Conservation (phyloP, 768 basidiomycete genomes). For the Suillus weaverae region DNA sequence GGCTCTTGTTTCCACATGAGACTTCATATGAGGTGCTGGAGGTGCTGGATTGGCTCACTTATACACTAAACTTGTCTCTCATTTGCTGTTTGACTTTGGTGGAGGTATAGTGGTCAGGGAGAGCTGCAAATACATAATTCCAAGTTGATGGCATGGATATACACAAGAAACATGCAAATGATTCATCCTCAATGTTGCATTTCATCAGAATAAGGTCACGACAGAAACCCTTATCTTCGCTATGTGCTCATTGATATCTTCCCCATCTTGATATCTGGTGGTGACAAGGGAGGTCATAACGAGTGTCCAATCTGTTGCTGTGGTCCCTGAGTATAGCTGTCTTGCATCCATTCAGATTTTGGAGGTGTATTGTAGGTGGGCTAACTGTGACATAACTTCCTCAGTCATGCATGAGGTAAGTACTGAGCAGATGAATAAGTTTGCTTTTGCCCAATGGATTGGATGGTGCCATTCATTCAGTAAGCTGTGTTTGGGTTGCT, state of each 20-base stretch:
- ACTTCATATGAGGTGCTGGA: not conserved
- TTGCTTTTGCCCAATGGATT: too few relatives aligned
- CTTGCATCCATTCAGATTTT: not conserved
- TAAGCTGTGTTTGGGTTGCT: too few relatives aligned
- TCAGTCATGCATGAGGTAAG: too few relatives aligned
- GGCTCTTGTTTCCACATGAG: not conserved
- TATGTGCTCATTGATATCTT: constrained; percentile 12
- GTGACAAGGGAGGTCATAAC: constrained; percentile 4
- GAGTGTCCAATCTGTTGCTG: constrained; percentile 12
- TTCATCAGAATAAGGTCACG: constrained; percentile 13
- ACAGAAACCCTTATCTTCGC: constrained; percentile 15
- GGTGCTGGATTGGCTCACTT: not conserved
- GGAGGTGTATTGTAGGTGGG: not conserved
- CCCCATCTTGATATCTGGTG: constrained; percentile 7
- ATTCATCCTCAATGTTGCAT: constrained; percentile 8
- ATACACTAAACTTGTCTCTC: constrained; percentile 2
- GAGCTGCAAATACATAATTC: too few relatives aligned
- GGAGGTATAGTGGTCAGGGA: constrained; percentile 12
- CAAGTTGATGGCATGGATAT: too few relatives aligned
- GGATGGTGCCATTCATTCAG: too few relatives aligned
- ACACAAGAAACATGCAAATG: constrained; percentile 17
- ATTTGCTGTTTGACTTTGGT: constrained; percentile 8
- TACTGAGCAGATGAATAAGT: too few relatives aligned
- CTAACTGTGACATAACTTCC: too few relatives aligned
- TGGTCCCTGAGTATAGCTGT: constrained; percentile 5